Conservation (phyloP, 208 protist species). For the Trichomonas gallinae region DNA sequence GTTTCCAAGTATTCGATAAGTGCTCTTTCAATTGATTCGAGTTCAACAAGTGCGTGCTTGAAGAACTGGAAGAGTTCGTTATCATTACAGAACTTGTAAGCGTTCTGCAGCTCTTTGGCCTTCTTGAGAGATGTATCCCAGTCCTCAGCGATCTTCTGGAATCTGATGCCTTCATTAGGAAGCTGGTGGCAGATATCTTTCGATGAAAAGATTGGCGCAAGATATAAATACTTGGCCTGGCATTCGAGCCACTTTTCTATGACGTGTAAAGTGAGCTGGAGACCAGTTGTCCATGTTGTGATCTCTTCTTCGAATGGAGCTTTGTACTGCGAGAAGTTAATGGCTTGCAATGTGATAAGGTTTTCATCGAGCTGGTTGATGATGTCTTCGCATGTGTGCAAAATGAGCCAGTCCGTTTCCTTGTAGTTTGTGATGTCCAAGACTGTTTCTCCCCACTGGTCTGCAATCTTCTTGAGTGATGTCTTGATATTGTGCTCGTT, state of each 20-base stretch:
- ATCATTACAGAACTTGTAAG: conserved; percentile 4
- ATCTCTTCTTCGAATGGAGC: conserved; percentile 21
- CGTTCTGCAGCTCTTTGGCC: not conserved
- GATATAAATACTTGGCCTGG: not conserved
- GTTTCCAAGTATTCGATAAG: conserved; percentile 50
- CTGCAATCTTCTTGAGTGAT: conserved; percentile 66
- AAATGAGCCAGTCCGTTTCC: conserved; percentile 13
- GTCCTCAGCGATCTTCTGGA: not conserved
- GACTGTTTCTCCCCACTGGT: conserved; percentile 62
- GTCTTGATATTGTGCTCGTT: conserved; percentile 78
- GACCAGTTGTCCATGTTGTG: not conserved
- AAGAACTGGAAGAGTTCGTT: not conserved
- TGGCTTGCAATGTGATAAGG: not conserved
- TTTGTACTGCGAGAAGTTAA: not conserved
- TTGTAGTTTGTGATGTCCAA: conserved; percentile 43
- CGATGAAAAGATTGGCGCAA: conserved; percentile 1
- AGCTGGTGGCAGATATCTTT: conserved; percentile 16
- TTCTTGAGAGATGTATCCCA: not conserved
- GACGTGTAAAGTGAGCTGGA: not conserved
- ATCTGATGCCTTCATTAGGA: not conserved
- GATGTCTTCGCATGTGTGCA: not conserved
- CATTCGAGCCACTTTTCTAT: conserved; percentile 14
- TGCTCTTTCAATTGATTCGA: not conserved
- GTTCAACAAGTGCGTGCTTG: not conserved
- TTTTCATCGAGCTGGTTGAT: conserved; percentile 9